Conservation (phyloP, 805 yeast genomes). For the Saturnispora silvae region DNA sequence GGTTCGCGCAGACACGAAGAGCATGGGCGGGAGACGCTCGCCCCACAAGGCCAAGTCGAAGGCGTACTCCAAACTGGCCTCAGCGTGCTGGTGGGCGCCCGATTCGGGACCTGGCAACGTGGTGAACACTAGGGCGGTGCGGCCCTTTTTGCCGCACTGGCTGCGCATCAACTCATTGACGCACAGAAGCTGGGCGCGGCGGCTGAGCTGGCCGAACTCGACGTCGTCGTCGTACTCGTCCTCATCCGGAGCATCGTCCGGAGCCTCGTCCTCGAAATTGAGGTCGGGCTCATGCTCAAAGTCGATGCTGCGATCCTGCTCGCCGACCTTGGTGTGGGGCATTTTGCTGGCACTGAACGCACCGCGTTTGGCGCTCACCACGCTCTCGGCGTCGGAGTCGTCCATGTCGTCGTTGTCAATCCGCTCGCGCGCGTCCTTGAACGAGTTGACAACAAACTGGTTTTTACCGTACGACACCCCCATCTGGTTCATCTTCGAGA, state of each 20-base stretch:
- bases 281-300: too few species aligned
- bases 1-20: constrained; percentile 81
- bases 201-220: constrained; percentile 8
- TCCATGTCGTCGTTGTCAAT: not conserved
- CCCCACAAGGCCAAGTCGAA: constrained; percentile 74
- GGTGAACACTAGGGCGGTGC: constrained; percentile 66
- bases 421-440: constrained; percentile 6
- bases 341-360: constrained; percentile 54
- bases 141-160: not conserved
- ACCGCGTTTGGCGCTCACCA: constrained; percentile 16
- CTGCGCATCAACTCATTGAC: constrained; percentile 74
- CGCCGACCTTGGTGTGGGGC: constrained; percentile 57
- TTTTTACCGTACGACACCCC: constrained; percentile 10
- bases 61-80: constrained; percentile 64
- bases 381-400: constrained; percentile 1
- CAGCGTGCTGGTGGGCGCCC: constrained; percentile 66
- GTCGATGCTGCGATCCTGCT: not conserved
- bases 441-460: constrained; percentile 9
- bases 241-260: constrained; percentile 3
- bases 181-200: constrained; percentile 60
- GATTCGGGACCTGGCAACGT: constrained; percentile 83
- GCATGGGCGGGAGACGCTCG: constrained; percentile 68
- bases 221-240: constrained; percentile 1
- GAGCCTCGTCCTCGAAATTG: not conserved
- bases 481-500: constrained; percentile 8